Percentiles rank a stretch among this genome's conserved stretches.
phyloP scores from a whole-genome alignment of 257 asterid genomes.

The Lavandula angustifolia region DNA sequence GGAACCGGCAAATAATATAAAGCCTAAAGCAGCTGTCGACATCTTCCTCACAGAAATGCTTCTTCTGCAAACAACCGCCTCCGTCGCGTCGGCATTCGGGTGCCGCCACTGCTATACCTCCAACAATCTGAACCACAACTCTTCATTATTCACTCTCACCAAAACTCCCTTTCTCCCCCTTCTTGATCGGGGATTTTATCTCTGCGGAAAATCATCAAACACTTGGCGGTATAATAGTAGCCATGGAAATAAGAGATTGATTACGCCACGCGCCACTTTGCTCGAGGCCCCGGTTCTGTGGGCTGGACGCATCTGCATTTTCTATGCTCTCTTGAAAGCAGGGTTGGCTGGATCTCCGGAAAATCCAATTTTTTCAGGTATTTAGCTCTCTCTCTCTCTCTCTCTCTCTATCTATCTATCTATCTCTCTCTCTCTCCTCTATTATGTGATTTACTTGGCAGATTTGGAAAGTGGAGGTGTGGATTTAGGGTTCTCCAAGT shows the following conservation, averaged over 20 bases:
- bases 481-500: slow-evolving; percentile 77
- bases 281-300: slow-evolving; percentile 79
- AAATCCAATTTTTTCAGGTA: slow-evolving; percentile 75
- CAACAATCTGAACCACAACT: slow-evolving; percentile 39
- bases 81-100: slow-evolving; percentile 27
- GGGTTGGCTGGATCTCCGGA: slow-evolving; percentile 95
- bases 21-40: not conserved
- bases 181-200: slow-evolving; percentile 46
- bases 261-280: slow-evolving; percentile 49
- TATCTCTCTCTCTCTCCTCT: not conserved
- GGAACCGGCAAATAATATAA: not conserved
- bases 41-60: slow-evolving; percentile 46
- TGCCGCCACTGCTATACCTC: slow-evolving; percentile 31
- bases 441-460: slow-evolving; percentile 32
- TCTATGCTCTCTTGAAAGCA: slow-evolving; percentile 80
- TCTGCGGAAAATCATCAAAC: slow-evolving; percentile 39
- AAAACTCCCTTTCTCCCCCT: slow-evolving; percentile 56
- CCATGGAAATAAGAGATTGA: slow-evolving; percentile 19
- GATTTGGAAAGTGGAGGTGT: slow-evolving; percentile 66
- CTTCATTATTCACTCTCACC: slow-evolving; percentile 39
- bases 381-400: not conserved
- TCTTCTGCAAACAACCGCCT: slow-evolving; percentile 45
- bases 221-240: slow-evolving; percentile 13
- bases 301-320: slow-evolving; percentile 90
- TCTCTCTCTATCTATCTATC: slow-evolving; percentile 7